Conservation (phyloP, 495 filamentous ascomycete species). For the Hamigera avellanea region DNA sequence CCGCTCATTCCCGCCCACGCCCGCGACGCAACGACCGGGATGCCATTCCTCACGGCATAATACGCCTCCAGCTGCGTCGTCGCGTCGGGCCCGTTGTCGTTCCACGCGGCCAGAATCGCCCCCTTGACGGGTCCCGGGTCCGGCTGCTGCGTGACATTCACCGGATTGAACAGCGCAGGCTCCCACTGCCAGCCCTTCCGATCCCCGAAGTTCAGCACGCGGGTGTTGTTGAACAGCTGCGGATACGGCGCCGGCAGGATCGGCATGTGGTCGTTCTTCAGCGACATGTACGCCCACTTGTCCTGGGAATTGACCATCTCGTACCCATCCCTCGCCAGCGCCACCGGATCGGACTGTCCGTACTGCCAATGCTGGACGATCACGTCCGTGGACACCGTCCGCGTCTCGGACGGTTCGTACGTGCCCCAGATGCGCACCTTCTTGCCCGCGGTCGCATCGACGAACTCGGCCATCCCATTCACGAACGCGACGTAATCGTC, state of each 20-base stretch:
- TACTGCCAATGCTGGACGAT: slow-evolving; percentile 36
- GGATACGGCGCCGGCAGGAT: slow-evolving; percentile 34
- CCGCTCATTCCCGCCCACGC: no score
- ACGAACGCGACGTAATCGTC: slow-evolving; percentile 38
- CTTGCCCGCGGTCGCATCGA: slow-evolving; percentile 25
- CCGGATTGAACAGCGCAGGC: slow-evolving; percentile 35
- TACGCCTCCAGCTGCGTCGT: slow-evolving; percentile 36
- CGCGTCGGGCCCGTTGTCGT: slow-evolving; percentile 38
- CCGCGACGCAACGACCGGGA: no score
- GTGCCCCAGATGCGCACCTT: slow-evolving; percentile 42
- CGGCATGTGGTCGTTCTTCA: no score
- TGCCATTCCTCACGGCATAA: slow-evolving; percentile 35
- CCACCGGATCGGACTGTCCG: slow-evolving; percentile 34
- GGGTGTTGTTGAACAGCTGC: slow-evolving; percentile 24
- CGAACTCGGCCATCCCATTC: slow-evolving; percentile 33
- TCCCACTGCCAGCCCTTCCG: slow-evolving; percentile 28
- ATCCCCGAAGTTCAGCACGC: slow-evolving; percentile 30
- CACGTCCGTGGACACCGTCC: slow-evolving; percentile 31
- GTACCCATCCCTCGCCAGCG: slow-evolving; percentile 37
- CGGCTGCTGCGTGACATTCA: slow-evolving; percentile 33
- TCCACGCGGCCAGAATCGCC: slow-evolving; percentile 35
- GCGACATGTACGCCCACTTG: slow-evolving; percentile 38
- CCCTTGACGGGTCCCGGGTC: slow-evolving; percentile 30
- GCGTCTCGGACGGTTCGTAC: slow-evolving; percentile 30
- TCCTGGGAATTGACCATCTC: slow-evolving; percentile 41